A percentile compares a stretch with the other conserved stretches of the same genome.
Conservation (phyloP, 441 rosid species). For the Biscutella laevigata region DNA sequence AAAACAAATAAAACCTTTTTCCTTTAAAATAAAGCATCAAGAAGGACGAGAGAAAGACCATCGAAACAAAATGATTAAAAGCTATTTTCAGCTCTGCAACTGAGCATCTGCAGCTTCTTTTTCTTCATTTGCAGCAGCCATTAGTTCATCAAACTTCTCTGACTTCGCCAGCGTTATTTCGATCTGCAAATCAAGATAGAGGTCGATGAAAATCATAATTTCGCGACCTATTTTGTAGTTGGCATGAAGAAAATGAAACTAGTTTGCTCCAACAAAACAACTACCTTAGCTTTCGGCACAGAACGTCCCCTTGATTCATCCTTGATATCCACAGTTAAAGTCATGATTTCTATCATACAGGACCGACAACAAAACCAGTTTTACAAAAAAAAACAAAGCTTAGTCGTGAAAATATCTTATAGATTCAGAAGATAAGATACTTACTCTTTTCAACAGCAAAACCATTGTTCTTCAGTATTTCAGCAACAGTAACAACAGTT, state of each 20-base stretch:
- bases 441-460: slow-evolving; percentile 74
- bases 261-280: background rate
- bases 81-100: slow-evolving; percentile 33
- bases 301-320: slow-evolving; percentile 63
- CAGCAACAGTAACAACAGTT: slow-evolving; percentile 66
- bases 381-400: background rate
- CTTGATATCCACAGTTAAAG: slow-evolving; percentile 67
- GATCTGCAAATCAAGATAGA: slow-evolving; percentile 26
- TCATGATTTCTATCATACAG: slow-evolving; percentile 49
- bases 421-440: slow-evolving; percentile 8
- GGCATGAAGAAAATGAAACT: background rate
- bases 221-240: too few relatives aligned
- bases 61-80: background rate
- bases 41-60: background rate
- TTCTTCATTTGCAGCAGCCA: slow-evolving; percentile 63
- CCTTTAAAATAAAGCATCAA: slow-evolving; percentile 3
- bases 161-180: slow-evolving; percentile 64
- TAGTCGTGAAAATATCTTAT: background rate
- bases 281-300: slow-evolving; percentile 66
- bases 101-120: slow-evolving; percentile 49
- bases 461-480: slow-evolving; percentile 64
- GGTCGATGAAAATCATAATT: background rate
- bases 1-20: slow-evolving; percentile 2
- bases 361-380: background rate
- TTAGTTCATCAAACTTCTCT: slow-evolving; percentile 60